These are phyloP conservation scores for Diaporthe ampelina DNA, from an alignment of 2,329 filamentous ascomycete species.

Conservation along the genomic window DNA sequence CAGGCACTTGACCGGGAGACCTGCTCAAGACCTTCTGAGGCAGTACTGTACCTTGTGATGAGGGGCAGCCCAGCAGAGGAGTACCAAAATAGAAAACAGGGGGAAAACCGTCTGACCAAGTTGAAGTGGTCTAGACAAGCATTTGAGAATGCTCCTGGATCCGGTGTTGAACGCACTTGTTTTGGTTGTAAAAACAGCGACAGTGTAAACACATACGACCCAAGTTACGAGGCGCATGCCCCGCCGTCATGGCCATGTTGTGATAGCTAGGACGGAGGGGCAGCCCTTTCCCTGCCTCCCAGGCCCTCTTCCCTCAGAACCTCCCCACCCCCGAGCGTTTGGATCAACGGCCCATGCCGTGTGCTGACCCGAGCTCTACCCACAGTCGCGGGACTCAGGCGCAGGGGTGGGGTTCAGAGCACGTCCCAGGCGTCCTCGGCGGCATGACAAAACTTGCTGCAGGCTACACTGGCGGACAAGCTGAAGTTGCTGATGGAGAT, in stretches of 20 bases:
- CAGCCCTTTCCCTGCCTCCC: conserved; percentile 47
- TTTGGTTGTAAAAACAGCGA: conserved; percentile 90
- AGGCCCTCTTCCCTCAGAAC: conserved; percentile 20
- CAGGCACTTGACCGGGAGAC: conserved; percentile 38
- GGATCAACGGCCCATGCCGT: background rate
- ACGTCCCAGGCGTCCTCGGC: conserved; percentile 97
- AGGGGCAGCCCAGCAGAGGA: background rate
- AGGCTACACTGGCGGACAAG: conserved; percentile 95
- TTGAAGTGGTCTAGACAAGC: conserved; percentile 72
- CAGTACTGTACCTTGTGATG: conserved; percentile 20
- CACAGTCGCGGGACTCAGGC: background rate
- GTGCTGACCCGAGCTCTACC: background rate
- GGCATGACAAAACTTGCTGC: conserved; percentile 99
- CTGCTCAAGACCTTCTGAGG: background rate
- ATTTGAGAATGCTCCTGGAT: conserved; percentile 72
- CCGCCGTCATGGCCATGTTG: conserved; percentile 76
- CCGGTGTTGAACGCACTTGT: conserved; percentile 81
- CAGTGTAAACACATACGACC: conserved; percentile 77
- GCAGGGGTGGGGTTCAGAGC: conserved; percentile 63
- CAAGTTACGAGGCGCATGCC: conserved; percentile 63
- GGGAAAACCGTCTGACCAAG: conserved; percentile 64
- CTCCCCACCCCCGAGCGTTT: background rate
- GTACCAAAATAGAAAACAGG: conserved; percentile 48
- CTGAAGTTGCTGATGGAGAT: conserved; percentile 99
- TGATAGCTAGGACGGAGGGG: conserved; percentile 70